A percentile compares a stretch with the other conserved stretches of the same genome.
Conservation (phyloP, 768 basidiomycete genomes). For the Macrolepiota fuliginosa region DNA sequence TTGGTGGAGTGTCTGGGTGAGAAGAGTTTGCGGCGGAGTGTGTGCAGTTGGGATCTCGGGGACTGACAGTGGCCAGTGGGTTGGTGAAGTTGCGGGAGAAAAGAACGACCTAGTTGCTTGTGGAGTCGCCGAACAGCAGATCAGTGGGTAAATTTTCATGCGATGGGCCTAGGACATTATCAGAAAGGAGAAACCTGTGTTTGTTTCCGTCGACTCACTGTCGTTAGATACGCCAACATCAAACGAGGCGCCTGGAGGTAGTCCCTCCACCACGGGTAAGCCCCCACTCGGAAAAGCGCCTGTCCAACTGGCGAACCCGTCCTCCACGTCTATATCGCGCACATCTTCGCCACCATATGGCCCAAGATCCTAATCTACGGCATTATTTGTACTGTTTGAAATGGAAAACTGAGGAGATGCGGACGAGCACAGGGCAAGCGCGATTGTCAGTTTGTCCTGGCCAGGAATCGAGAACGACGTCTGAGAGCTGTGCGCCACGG, state of each 20-base stretch:
- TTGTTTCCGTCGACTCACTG: constrained; percentile 24
- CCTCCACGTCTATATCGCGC: constrained; percentile 38
- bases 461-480: constrained; percentile 40
- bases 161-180: constrained; percentile 37
- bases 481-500: constrained; percentile 23
- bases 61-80: constrained; percentile 23
- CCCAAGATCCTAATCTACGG: constrained; percentile 33
- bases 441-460: constrained; percentile 38
- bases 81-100: constrained; percentile 60
- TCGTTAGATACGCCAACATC: constrained; percentile 56
- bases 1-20: constrained; percentile 37
- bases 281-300: constrained; percentile 41
- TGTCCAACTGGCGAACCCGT: constrained; percentile 12
- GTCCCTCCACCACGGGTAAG: constrained; percentile 43
- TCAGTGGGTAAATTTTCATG: constrained; percentile 40
- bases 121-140: constrained; percentile 73
- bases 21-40: constrained; percentile 57
- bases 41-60: constrained; percentile 75
- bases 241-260: constrained; percentile 35
- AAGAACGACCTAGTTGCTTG: constrained; percentile 66
- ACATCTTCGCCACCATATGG: constrained; percentile 35
- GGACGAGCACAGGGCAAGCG: constrained; percentile 45
- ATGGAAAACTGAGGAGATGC: constrained; percentile 51
- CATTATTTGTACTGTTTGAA: constrained; percentile 41
- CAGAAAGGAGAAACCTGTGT: neutral